Conservation (phyloP, 2,329 filamentous ascomycete species). For the Calonectria naviculata region DNA sequence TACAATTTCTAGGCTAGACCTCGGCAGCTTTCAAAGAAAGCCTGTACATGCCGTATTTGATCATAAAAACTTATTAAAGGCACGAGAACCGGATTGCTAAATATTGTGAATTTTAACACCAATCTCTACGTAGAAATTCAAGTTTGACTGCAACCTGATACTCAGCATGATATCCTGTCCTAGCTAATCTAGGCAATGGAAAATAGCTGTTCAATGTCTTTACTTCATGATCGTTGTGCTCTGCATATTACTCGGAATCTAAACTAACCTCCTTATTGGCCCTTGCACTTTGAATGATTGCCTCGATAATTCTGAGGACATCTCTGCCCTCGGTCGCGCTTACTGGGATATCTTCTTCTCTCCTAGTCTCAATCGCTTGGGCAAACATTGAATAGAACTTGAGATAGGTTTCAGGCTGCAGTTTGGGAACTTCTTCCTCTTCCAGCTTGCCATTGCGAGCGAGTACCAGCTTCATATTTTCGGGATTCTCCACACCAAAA, state of each 20-base stretch:
- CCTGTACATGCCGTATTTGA: neutral
- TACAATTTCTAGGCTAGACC: neutral
- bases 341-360: neutral
- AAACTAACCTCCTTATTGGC: neutral
- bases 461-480: conserved; percentile 69
- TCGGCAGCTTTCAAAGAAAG: neutral
- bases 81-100: too few relatives aligned
- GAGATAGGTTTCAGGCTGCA: neutral
- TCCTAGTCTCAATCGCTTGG: neutral
- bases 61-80: too few relatives aligned
- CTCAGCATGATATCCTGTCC: too few relatives aligned
- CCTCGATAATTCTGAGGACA: neutral
- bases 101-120: too few relatives aligned
- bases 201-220: too few relatives aligned
- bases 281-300: neutral
- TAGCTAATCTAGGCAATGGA: too few relatives aligned
- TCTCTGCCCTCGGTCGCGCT: neutral
- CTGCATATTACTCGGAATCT: neutral
- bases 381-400: neutral
- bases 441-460: conserved; percentile 53
- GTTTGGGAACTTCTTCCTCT: neutral
- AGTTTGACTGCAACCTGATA: too few relatives aligned
- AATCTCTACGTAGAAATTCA: too few relatives aligned
- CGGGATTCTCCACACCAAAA: conserved; percentile 73
- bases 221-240: too few relatives aligned